A percentile compares a stretch with the other conserved stretches of the same genome.
Evolutionary conservation across 495 filamentous ascomycete species (phyloP).

Genomic region (Pyrenula massariospora): DNA sequence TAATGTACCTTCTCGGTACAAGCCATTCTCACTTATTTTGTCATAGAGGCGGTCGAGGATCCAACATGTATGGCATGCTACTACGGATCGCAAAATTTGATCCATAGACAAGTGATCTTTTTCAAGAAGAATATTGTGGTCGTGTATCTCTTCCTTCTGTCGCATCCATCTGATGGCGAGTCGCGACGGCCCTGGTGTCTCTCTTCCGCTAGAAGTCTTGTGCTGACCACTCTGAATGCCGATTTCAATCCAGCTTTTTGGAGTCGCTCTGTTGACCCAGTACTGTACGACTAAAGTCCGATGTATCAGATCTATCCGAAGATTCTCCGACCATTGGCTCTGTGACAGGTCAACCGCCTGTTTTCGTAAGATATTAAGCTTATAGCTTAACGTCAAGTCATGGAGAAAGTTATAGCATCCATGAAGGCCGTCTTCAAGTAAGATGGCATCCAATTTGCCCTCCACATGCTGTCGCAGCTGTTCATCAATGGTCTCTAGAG

Average conservation of each 20-base stretch:
- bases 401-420: slow-evolving; percentile 81
- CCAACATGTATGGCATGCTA: slow-evolving; percentile 60
- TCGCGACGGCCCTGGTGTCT: slow-evolving; percentile 20
- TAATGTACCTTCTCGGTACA: slow-evolving; percentile 45
- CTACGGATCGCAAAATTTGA: slow-evolving; percentile 55
- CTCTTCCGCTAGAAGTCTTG: slow-evolving; percentile 15
- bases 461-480: slow-evolving; percentile 54
- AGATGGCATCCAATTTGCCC: slow-evolving; percentile 50
- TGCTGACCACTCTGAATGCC: slow-evolving; percentile 53
- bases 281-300: slow-evolving; percentile 80
- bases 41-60: slow-evolving; percentile 50
- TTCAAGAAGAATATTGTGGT: slow-evolving; percentile 53
- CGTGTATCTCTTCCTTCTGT: slow-evolving; percentile 59
- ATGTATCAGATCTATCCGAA: slow-evolving; percentile 64
- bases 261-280: slow-evolving; percentile 56
- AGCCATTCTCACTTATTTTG: slow-evolving; percentile 38
- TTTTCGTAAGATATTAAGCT: slow-evolving; percentile 64
- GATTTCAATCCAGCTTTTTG: slow-evolving; percentile 86
- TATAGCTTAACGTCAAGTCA: slow-evolving; percentile 73
- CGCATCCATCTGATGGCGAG: slow-evolving; percentile 77
- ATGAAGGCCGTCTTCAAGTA: slow-evolving; percentile 51
- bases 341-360: slow-evolving; percentile 60
- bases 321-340: slow-evolving; percentile 60
- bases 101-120: slow-evolving; percentile 58
- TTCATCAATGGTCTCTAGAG: slow-evolving; percentile 43